Evolutionary conservation across 345 rosid genomes (phyloP), one percentile per base, ranked within the genome.

Genomic region (Eucalyptus polyanthemos): DNA sequence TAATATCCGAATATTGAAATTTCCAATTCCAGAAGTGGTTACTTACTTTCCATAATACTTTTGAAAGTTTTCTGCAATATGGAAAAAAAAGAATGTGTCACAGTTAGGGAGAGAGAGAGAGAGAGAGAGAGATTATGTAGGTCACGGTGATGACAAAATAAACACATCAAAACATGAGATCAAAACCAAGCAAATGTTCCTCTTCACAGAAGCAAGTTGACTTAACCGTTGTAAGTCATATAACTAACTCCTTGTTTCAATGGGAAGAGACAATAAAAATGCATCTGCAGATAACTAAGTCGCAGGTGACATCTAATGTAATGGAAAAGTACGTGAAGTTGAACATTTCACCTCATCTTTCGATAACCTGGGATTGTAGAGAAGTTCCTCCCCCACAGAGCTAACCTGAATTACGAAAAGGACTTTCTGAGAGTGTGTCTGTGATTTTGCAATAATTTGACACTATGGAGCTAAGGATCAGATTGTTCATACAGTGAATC

Each of bases 321-420:
- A 76, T 40, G 85, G 29, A 40, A 76, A 76, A 76, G 47, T 40
- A 76, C 1, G 29, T 76, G 37, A 17, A 58, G 67, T 24, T 29
- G 53, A 89, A 37, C 27, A 25, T 54, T 88, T 88, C 89, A 94
- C 98, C 98, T 95, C 93, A 92, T 97, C 97, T 91, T 98, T 98
- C 6, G 96, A 94, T 53, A 98, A 88, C 86, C 99, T 95, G 15
- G 98, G 97, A 89, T 98, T 98, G 87, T 93, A 92, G 81, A 90
- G 92, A 91, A 94, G 92, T 93, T 98, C 99, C 93, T 98, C 99
- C 92, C 94, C 98, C 44, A 98, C 98, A 31, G 99, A 94, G 92
- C 98, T 98, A 13, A 96, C 97, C 99, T 98, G 92, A 91, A 76
- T 76, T 21, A 40, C 15, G 2, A 37, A 76, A 76, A 21, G 47